Percentiles rank a stretch among this genome's conserved stretches.
These are phyloP conservation scores for Neospermospora avenae DNA, from an alignment of 2,329 filamentous ascomycete genomes.

Conservation along the genomic window DNA sequence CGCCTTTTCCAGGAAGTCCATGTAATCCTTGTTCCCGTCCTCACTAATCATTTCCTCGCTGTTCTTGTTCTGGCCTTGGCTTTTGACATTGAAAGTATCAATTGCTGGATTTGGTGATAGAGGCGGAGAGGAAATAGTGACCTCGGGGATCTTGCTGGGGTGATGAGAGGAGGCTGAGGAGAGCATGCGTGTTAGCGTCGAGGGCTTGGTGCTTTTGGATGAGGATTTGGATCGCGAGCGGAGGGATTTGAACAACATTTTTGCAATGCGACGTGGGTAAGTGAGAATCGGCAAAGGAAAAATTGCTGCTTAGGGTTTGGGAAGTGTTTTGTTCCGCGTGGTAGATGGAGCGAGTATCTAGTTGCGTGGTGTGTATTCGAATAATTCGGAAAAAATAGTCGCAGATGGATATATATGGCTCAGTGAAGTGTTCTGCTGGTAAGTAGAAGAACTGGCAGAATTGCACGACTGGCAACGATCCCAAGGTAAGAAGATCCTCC, in stretches of 20 bases:
- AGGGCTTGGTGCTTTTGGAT: conserved; percentile 20
- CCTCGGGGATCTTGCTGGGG: conserved; percentile 8
- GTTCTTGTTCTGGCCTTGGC: too few relatives aligned
- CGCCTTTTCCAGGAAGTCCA: conserved; percentile 25
- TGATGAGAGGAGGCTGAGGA: conserved; percentile 16
- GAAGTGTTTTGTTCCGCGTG: neutral
- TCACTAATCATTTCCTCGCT: neutral
- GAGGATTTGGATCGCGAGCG: conserved; percentile 23
- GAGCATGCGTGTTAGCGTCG: conserved; percentile 10
- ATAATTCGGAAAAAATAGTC: too few relatives aligned
- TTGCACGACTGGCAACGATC: neutral
- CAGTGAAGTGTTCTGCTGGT: neutral
- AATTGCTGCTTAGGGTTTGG: neutral
- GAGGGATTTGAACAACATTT: conserved; percentile 26
- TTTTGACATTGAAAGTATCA: neutral
- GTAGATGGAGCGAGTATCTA: neutral
- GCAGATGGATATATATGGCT: neutral
- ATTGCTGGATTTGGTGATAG: neutral
- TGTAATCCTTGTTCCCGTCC: conserved; percentile 17
- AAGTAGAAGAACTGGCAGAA: neutral
- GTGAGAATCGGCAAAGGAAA: neutral
- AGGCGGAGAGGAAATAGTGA: conserved; percentile 8
- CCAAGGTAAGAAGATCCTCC: neutral
- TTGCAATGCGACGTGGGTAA: neutral
- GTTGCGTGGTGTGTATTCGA: neutral